Base-by-base conservation (phyloP, 1,139 yeast species). In the Suhomyces panamericanus region DNA sequence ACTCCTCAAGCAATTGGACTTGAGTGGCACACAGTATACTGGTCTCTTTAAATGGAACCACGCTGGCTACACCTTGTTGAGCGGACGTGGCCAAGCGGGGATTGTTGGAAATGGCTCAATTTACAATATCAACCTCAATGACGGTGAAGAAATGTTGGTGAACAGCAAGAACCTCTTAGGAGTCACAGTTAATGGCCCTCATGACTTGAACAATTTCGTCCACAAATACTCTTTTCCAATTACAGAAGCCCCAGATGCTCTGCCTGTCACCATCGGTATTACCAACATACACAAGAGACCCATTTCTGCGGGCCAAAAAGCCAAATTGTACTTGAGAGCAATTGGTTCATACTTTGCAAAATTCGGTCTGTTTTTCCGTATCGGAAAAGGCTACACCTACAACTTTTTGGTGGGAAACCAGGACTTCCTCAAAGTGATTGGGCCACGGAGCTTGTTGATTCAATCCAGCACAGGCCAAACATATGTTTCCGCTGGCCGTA, bases 41-140 rank as follows among this genome's bases (percentile, higher is more conserved):
- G 80, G 81, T 0, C 56, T 76, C 26, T 54, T 55, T 47, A 55
- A 52, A 26, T 70, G 68, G 67, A 51, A 51, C 37, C 57, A 58
- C 35, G 46, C 60, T 3, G 82, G 81, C 0, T 81, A 73, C 53
- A 64, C 73, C 0, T 64, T 78, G 33, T 53, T 81, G 8, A 70
- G 77, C 29, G 88, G 88, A 0, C 66, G 87, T 49, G 88, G 88
- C 0, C 75, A 72, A 43, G 71, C 72, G 1, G 83, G 81, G 2
- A 52, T 83, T n/a, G 75, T 72, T 13, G 87, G 85, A 1, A 64
- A 67, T 27, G 87, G 87, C 0, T 69, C 77, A n/a, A 62, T 82
- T 16, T 80, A 80, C 58, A 73, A 71, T 46, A 62, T 81, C 29
- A 67, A 66, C 30, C 60, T 83, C 22, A 66, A 57, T 4, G 71